Evolutionary conservation across 768 basidiomycete genomes (phyloP).

Genomic region (Suillus brevipes): DNA sequence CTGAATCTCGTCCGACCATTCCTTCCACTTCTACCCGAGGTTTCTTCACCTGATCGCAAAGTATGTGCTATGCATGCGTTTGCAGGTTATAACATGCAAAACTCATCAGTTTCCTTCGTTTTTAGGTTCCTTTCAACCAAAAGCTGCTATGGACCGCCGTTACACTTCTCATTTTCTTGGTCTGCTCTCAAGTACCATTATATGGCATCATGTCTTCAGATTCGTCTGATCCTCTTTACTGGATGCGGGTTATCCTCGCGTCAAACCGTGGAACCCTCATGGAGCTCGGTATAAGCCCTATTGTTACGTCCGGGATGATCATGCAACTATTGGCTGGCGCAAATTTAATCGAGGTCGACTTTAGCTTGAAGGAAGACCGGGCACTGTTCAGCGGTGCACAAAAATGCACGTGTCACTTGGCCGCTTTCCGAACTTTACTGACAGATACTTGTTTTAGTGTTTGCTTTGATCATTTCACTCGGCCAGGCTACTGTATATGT

Average conservation of each 20-base stretch:
- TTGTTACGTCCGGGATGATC: conserved; percentile 98
- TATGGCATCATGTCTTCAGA: conserved; percentile 99
- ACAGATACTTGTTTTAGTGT: conserved; percentile 63
- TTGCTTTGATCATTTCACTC: conserved; percentile 93
- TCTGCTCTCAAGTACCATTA: conserved; percentile 97
- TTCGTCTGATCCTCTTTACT: conserved; percentile 98
- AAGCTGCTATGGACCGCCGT: conserved; percentile 99
- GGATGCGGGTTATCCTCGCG: conserved; percentile 99
- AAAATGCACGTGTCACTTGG: conserved; percentile 71
- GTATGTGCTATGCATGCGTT: conserved; percentile 41
- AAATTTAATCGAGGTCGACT: conserved; percentile 97
- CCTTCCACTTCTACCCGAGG: conserved; percentile 94
- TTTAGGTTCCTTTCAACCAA: conserved; percentile 95
- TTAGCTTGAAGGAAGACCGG: conserved; percentile 94
- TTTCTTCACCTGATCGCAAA: conserved; percentile 97
- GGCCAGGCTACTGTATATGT: conserved; percentile 98
- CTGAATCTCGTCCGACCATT: conserved; percentile 98
- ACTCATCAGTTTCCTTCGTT: conserved; percentile 9
- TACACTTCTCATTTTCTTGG: conserved; percentile 98
- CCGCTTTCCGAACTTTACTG: neutral
- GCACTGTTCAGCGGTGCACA: conserved; percentile 95
- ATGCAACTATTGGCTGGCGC: conserved; percentile 99
- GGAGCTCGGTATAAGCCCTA: conserved; percentile 98
- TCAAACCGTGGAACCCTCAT: conserved; percentile 98
- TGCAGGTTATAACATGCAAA: conserved; percentile 3